Evolutionary conservation across 768 basidiomycete genomes (phyloP), one percentile per base, ranked within the genome.

Genomic region (Antrodiella citrinella): DNA sequence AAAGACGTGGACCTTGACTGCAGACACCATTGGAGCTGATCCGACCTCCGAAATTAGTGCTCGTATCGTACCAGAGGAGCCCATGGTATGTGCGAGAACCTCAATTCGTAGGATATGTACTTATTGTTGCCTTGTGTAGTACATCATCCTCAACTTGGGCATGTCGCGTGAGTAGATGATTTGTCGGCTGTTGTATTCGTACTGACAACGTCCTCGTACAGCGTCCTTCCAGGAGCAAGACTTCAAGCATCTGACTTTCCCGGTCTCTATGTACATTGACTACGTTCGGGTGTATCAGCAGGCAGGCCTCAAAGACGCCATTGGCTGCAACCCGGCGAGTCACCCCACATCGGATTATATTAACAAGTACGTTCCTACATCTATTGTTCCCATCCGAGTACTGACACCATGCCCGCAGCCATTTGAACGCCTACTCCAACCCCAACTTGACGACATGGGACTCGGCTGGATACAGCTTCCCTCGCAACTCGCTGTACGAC

Each of bases 231-330:
- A 92, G 60, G 57, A 64, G 45, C 79, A 80, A 50, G 83, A 93
- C 65, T 91, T 73, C 59, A 71, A 70, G 55, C 70, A 90, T 59
- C 69, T 97, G 48, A 59, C 65, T 44, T 95, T 92, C 73, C 95
- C 94, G 0, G 72, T 77, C 4, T 69, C 75, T 52, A 87, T 95
- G 87, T 79, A 77, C 52, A 68, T 98, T 55, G 95, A 97, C 65
- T 97, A 96, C 58, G 77, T 99, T 20, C 82, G 91, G 30, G 76
- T 94, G 47, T 91, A 91, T 57, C 93, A 96, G 69, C 79, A 84
- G 26, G 62, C 79, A 19, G 91, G 84, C 7, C 62, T 78, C n/a
- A 62, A 78, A 55, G 52, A 84, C 49, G 83, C 78, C 9, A 58
- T 91, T 26, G 83, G 85, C 0, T 99, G 95, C 65, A 75, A 90